Percentiles rank a stretch among this genome's conserved stretches.
Conservation (phyloP, 2,329 filamentous ascomycete species). For the Fusarium sp. region DNA sequence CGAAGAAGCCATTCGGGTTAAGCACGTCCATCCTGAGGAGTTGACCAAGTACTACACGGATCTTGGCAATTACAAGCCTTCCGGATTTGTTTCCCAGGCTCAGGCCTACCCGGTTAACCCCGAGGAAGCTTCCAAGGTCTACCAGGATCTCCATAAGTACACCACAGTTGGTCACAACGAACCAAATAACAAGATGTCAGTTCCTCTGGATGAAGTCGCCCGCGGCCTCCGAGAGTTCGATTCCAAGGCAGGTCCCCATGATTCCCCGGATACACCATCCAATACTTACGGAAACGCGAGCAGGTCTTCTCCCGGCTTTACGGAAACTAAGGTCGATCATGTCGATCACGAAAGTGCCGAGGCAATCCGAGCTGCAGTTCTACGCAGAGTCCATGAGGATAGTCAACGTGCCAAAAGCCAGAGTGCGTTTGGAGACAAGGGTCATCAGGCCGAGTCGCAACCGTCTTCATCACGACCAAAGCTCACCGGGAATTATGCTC, state of each 20-base stretch:
- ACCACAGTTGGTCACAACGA: conserved; percentile 55
- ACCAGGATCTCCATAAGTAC: conserved; percentile 59
- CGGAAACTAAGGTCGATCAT: conserved; percentile 34
- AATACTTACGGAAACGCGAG: conserved; percentile 45
- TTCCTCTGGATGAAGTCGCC: conserved; percentile 52
- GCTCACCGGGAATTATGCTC: conserved; percentile 63
- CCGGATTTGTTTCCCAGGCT: conserved; percentile 48
- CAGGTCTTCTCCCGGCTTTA: conserved; percentile 39
- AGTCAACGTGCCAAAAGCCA: conserved; percentile 31
- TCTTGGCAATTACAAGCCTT: conserved; percentile 57
- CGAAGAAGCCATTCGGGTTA: conserved; percentile 46
- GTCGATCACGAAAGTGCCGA: conserved; percentile 50
- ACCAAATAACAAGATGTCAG: conserved; percentile 49
- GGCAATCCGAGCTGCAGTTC: conserved; percentile 51
- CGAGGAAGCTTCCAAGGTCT: conserved; percentile 55
- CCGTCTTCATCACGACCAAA: background rate
- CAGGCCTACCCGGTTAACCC: conserved; percentile 49
- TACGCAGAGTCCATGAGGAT: conserved; percentile 46
- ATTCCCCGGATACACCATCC: conserved; percentile 43
- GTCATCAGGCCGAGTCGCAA: conserved; percentile 16
- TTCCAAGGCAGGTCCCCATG: conserved; percentile 48
- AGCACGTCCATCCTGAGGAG: conserved; percentile 56
- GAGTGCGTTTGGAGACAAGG: conserved; percentile 15
- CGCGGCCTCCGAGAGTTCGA: conserved; percentile 58
- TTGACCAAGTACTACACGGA: conserved; percentile 58